phyloP scores from a whole-genome alignment of 2,329 filamentous ascomycete species.

The Metarhizium sp. region DNA sequence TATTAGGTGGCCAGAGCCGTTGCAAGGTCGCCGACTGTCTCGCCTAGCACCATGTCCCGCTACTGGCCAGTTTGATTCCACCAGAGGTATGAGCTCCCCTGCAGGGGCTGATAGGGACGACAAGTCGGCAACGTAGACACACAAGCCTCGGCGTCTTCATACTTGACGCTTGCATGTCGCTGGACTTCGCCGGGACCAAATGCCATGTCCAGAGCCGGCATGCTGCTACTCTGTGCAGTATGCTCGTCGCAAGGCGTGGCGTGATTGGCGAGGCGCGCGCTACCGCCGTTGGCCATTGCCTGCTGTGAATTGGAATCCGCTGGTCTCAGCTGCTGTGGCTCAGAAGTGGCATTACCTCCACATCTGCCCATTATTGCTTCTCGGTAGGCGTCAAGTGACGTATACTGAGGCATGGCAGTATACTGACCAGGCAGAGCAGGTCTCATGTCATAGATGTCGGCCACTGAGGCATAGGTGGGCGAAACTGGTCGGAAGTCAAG shows the following conservation, averaged over 20 bases:
- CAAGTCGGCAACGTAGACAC: neutral
- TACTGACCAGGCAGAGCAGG: neutral
- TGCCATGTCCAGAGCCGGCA: neutral
- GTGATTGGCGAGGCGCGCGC: neutral
- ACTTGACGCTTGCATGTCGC: neutral
- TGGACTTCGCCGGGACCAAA: neutral
- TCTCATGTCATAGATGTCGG: neutral
- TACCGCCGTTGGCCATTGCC: neutral
- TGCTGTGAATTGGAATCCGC: neutral
- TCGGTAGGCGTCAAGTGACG: neutral
- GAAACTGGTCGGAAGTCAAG: neutral
- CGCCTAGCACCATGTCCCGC: neutral
- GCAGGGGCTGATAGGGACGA: neutral
- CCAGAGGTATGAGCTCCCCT: neutral
- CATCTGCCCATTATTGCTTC: neutral
- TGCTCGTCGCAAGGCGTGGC: neutral
- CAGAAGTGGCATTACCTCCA: neutral
- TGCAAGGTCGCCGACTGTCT: neutral
- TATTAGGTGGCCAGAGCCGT: neutral
- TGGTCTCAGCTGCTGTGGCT: neutral
- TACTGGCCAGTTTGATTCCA: conserved; percentile 3
- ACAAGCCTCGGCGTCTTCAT: neutral
- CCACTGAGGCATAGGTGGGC: neutral
- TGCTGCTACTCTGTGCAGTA: neutral
- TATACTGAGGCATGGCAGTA: neutral